A percentile compares a stretch with the other conserved stretches of the same genome.
Conservation (phyloP, 257 asterid species). For the Echites panduratus region DNA sequence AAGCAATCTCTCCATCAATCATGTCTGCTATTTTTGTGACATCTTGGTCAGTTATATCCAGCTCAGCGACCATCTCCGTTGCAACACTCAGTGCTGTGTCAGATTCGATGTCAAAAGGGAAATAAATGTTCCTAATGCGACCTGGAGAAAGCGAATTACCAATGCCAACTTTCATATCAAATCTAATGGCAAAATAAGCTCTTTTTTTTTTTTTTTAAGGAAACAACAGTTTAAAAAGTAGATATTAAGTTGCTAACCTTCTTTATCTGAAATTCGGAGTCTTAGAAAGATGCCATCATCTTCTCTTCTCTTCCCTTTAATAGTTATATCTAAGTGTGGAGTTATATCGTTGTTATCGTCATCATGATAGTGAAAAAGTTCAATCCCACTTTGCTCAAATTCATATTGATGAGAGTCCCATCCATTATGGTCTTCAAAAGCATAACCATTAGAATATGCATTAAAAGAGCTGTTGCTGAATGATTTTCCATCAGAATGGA, state of each 20-base stretch:
- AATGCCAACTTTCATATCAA: slow-evolving; percentile 13
- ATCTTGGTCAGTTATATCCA: slow-evolving; percentile 48
- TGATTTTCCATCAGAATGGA: slow-evolving; percentile 27
- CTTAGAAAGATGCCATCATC: slow-evolving; percentile 42
- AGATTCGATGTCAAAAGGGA: slow-evolving; percentile 38
- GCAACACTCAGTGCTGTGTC: slow-evolving; percentile 49
- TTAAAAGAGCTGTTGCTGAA: slow-evolving; percentile 21
- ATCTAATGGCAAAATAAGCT: slow-evolving; percentile 1
- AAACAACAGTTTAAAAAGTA: not conserved
- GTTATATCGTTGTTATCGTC: slow-evolving; percentile 27
- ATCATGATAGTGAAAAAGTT: slow-evolving; percentile 32
- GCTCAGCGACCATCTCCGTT: slow-evolving; percentile 49
- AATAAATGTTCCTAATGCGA: slow-evolving; percentile 42
- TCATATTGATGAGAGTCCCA: slow-evolving; percentile 30
- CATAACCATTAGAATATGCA: slow-evolving; percentile 27
- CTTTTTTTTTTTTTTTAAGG: no score
- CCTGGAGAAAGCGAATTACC: slow-evolving; percentile 27
- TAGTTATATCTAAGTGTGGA: slow-evolving; percentile 31
- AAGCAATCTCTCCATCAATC: slow-evolving; percentile 50
- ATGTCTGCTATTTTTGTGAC: slow-evolving; percentile 41
- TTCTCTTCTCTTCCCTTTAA: slow-evolving; percentile 47
- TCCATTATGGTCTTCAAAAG: slow-evolving; percentile 29
- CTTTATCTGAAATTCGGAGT: slow-evolving; percentile 49
- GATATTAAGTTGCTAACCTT: slow-evolving; percentile 25
- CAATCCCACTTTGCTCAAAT: slow-evolving; percentile 37